Evolutionary conservation across 164 flowering plant genomes (phyloP).

Genomic region (Stephania japonica): DNA sequence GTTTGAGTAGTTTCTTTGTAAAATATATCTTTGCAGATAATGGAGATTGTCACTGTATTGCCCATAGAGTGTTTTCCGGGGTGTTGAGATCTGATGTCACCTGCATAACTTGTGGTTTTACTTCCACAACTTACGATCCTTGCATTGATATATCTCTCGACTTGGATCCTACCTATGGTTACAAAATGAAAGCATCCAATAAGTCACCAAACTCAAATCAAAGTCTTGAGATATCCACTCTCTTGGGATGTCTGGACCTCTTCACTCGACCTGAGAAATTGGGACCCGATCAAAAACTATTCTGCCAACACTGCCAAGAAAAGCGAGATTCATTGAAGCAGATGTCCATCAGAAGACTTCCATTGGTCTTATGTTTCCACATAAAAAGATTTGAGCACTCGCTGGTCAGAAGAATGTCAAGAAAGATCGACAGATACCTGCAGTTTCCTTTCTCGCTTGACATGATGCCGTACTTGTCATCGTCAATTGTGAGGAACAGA

Average conservation of each 20-base stretch:
- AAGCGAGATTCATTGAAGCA: conserved; percentile 49
- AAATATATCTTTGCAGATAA: conserved; percentile 26
- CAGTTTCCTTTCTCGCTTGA: conserved; percentile 62
- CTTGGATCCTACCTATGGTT: conserved; percentile 24
- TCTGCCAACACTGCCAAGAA: conserved; percentile 53
- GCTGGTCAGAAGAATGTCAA: conserved; percentile 29
- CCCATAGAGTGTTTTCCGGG: conserved; percentile 59
- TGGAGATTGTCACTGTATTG: conserved; percentile 56
- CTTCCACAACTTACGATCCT: conserved; percentile 63
- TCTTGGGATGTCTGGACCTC: conserved; percentile 56
- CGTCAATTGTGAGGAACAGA: conserved; percentile 51
- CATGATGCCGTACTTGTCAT: conserved; percentile 60
- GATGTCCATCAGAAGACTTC: conserved; percentile 58
- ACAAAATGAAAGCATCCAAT: conserved; percentile 15
- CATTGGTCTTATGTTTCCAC: conserved; percentile 54
- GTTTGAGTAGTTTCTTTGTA: not conserved
- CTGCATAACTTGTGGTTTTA: conserved; percentile 57
- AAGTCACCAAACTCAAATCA: conserved; percentile 27
- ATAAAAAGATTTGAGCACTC: conserved; percentile 66
- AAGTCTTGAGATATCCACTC: conserved; percentile 38
- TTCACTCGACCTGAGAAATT: conserved; percentile 67
- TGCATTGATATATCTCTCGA: conserved; percentile 61
- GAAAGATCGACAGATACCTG: conserved; percentile 50
- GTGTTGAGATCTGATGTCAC: conserved; percentile 62
- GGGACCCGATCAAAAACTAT: conserved; percentile 64